Conservation (phyloP, 345 rosid genomes). For the Ailanthus altissimus region DNA sequence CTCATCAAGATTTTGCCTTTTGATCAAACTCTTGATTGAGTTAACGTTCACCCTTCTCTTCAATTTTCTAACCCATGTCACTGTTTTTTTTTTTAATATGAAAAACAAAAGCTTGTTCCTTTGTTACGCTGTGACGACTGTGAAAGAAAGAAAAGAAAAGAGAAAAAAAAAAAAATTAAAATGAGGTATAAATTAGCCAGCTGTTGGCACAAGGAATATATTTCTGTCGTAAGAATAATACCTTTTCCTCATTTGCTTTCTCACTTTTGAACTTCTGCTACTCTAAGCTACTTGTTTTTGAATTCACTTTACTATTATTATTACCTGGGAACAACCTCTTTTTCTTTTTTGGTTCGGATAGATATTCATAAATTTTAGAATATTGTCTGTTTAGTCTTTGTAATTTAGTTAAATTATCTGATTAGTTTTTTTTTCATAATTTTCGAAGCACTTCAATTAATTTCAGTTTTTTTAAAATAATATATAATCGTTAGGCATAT, state of each 20-base stretch:
- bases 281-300: not conserved
- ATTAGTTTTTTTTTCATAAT: no score
- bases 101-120: constrained; percentile 1
- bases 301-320: no score
- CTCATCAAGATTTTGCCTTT: constrained; percentile 25
- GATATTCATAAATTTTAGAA: no score
- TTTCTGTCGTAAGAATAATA: not conserved
- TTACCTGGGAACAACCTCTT: no score
- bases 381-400: no score
- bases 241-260: not conserved
- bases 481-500: no score
- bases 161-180: not conserved
- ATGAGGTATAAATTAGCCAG: not conserved
- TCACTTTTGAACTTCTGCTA: not conserved
- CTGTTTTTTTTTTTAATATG: not conserved
- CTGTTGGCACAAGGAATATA: not conserved
- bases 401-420: no score
- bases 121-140: not conserved
- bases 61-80: not conserved
- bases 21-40: not conserved
- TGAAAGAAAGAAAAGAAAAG: not conserved
- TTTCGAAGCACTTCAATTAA: no score
- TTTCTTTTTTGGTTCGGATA: no score
- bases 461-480: no score
- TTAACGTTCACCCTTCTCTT: constrained; percentile 8